Base-by-base conservation (phyloP, 2,329 filamentous ascomycete species). In the Cordyceps militaris region DNA sequence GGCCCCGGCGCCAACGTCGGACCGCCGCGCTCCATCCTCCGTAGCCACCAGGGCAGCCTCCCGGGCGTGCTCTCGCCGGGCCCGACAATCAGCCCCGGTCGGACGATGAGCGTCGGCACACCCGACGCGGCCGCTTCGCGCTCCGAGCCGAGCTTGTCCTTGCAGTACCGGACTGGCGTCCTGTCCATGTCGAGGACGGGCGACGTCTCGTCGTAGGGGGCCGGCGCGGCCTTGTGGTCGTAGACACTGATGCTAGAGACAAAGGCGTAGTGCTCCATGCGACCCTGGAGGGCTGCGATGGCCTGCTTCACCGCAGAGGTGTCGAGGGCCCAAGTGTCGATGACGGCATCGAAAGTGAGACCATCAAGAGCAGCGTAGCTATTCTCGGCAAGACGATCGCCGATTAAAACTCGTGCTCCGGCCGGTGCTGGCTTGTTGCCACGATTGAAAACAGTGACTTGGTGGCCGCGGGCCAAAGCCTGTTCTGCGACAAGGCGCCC, bases 161-260 rank as follows among this genome's bases (percentile, higher is more conserved):
- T 48, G 34, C 40, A 24, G 26, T 60, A 60, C 28, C 40, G 32
- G n/a, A 50, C 28, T 1, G 53, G 26, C 11, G 38, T 30, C 23
- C n/a, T 43, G 1, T 48, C 51, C 4, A 44, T n/a, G 55, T 62
- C 59, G 32, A 53, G 51, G 3, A 63, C 56, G 26, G 52, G 24
- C 19, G 55, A 52, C 2, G 56, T 40, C 50, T 64, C 62, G 32
- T 50, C 40, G 42, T 52, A 56, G 1, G 56, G 56, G 4, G 30
- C 16, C n/a, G 43, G 48, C n/a, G 42, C 51, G 8, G 53, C 49
- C 13, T 52, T 26, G 44, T 21, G 30, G 19, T 58, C 42, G 52
- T 63, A 63, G 5, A 61, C 59, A 26, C 55, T 52, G n/a, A 62
- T 52, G 46, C 44, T 60, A 10, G 61, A 62, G 42, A 64, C 61